These are phyloP conservation scores for Pouteria glomerata DNA, from an alignment of 148 eudicot species.

Conservation along the genomic window DNA sequence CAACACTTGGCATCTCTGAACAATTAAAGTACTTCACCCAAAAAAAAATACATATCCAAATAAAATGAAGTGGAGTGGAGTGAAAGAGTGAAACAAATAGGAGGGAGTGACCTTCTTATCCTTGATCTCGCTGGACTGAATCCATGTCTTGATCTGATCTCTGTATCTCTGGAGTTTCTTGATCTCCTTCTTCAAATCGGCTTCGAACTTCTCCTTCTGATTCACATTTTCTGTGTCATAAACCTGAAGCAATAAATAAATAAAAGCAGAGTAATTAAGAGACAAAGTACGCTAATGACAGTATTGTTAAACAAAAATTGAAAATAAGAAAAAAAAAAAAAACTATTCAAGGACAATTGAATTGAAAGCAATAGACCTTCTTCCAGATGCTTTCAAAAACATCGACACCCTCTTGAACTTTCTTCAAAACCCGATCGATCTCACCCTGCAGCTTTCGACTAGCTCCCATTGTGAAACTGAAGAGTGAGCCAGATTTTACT, in stretches of 20 bases:
- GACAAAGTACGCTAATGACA: background rate
- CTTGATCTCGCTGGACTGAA: constrained; percentile 97
- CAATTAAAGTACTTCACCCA: background rate
- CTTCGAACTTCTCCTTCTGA: constrained; percentile 98
- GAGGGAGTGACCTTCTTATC: constrained; percentile 73
- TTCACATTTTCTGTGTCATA: constrained; percentile 96
- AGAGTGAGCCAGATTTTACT: background rate
- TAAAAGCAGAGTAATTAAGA: background rate
- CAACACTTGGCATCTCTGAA: background rate
- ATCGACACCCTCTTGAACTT: constrained; percentile 97
- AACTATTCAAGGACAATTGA: background rate
- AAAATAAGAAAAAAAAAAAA: background rate
- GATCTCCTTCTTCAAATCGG: constrained; percentile 98
- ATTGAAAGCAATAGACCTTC: constrained; percentile 41
- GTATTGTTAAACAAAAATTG: too few relatives aligned
- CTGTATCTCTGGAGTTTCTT: constrained; percentile 97
- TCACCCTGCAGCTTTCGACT: constrained; percentile 96
- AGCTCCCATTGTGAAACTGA: constrained; percentile 62
- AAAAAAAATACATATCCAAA: background rate
- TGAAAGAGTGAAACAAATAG: background rate
- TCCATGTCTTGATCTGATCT: constrained; percentile 99
- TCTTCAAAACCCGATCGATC: constrained; percentile 95
- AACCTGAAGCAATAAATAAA: constrained; percentile 41
- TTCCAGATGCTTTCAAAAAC: constrained; percentile 99
- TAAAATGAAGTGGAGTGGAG: background rate